These are phyloP conservation scores for Elsinoe necatrix DNA, from an alignment of 2,329 filamentous ascomycete genomes.

Conservation along the genomic window DNA sequence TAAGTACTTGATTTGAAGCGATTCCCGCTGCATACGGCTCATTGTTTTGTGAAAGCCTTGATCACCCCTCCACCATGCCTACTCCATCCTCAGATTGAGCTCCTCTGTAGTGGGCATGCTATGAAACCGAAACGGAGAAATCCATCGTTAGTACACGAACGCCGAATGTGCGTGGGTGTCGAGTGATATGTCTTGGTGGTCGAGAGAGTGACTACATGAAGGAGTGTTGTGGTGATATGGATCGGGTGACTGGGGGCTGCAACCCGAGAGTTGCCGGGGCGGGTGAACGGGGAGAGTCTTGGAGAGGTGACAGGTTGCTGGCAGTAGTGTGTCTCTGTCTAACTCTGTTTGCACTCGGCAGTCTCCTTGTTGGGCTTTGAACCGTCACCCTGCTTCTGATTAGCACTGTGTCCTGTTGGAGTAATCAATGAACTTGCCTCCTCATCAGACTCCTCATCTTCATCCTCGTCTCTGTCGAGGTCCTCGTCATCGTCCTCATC, in stretches of 20 bases:
- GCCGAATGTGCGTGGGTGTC: constrained; percentile 8
- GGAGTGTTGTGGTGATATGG: neutral
- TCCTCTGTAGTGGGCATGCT: constrained; percentile 13
- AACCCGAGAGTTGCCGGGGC: neutral
- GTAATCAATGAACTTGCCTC: constrained; percentile 33
- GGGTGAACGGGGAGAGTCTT: neutral
- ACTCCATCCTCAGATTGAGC: constrained; percentile 12
- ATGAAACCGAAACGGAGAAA: constrained; percentile 13
- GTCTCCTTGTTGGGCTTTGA: constrained; percentile 90
- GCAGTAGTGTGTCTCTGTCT: constrained; percentile 17
- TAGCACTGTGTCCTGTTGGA: constrained; percentile 19
- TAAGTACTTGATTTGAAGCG: constrained; percentile 9
- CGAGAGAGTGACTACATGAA: constrained; percentile 9
- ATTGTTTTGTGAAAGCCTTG: neutral
- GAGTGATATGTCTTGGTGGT: neutral
- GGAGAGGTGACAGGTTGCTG: neutral
- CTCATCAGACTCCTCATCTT: constrained; percentile 46
- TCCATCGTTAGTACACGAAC: constrained; percentile 8
- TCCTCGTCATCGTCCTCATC: constrained; percentile 84
- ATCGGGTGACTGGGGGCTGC: neutral
- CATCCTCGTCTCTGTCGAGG: constrained; percentile 71
- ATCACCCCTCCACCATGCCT: constrained; percentile 9
- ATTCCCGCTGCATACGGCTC: constrained; percentile 5
- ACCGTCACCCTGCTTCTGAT: constrained; percentile 60
- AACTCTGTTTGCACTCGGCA: constrained; percentile 94